Conservation (phyloP, 805 yeast species). For the Torulaspora delbrueckii region DNA sequence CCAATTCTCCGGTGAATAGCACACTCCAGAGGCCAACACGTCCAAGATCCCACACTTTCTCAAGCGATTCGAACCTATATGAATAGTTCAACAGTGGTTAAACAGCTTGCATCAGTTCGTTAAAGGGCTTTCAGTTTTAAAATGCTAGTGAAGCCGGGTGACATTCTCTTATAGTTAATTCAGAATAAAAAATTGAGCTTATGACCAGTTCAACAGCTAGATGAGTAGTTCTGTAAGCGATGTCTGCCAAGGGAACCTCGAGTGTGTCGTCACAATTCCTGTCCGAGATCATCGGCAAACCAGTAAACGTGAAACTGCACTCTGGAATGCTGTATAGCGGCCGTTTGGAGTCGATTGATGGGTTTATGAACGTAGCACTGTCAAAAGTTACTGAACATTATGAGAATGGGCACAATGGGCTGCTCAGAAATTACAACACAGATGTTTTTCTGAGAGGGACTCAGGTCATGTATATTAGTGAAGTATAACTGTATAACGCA, state of each 20-base stretch:
- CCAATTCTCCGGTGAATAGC: slow-evolving; percentile 1
- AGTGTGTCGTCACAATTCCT: slow-evolving; percentile 72
- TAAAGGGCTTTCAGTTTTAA: not conserved
- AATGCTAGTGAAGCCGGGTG: not conserved
- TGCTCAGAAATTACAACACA: slow-evolving; percentile 29
- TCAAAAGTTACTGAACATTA: slow-evolving; percentile 64
- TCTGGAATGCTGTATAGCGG: slow-evolving; percentile 86
- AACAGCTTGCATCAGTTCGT: not conserved
- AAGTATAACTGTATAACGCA: slow-evolving; percentile 16
- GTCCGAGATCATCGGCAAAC: slow-evolving; percentile 69
- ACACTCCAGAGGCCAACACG: not conserved
- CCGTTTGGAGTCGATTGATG: slow-evolving; percentile 81
- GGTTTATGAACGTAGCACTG: slow-evolving; percentile 91
- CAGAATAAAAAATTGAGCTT: not conserved
- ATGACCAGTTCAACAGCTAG: not conserved
- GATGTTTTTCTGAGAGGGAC: slow-evolving; percentile 37
- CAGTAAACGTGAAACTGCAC: slow-evolving; percentile 76
- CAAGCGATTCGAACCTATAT: not conserved
- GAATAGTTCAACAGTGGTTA: not conserved
- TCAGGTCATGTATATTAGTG: slow-evolving; percentile 37
- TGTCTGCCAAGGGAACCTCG: slow-evolving; percentile 8
- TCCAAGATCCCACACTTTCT: not conserved
- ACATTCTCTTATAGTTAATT: not conserved
- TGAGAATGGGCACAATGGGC: slow-evolving; percentile 31
- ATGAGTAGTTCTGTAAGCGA: not conserved